These are phyloP conservation scores for Rhododendron ovatum DNA, from an alignment of 148 eudicot genomes.

Conservation along the genomic window DNA sequence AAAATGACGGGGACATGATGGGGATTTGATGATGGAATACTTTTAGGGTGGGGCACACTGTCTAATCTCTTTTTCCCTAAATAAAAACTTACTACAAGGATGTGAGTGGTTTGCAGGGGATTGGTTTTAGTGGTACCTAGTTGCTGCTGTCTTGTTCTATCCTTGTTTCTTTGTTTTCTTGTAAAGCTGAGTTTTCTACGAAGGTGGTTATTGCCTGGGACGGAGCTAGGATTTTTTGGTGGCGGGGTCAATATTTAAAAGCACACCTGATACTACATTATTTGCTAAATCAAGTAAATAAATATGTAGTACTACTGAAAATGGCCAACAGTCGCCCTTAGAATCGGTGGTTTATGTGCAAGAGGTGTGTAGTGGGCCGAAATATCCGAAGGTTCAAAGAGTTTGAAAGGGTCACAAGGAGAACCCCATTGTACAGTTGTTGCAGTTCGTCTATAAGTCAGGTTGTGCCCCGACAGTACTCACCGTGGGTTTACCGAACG, in stretches of 20 bases:
- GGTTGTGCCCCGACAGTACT: too few species aligned
- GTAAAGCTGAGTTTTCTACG: not conserved
- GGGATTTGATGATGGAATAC: not conserved
- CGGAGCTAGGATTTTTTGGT: not conserved
- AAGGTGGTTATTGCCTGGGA: not conserved
- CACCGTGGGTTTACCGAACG: too few species aligned
- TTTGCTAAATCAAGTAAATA: not conserved
- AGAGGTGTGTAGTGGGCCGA: not conserved
- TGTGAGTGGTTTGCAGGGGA: not conserved
- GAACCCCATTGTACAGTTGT: too few species aligned
- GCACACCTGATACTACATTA: not conserved
- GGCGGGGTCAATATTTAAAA: not conserved
- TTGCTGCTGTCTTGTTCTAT: not conserved
- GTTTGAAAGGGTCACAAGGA: too few species aligned
- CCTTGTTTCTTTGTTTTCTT: not conserved
- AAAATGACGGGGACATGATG: not conserved
- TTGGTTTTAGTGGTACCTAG: not conserved
- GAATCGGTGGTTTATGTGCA: not conserved
- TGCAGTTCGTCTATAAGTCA: too few species aligned
- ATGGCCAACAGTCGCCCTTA: not conserved
- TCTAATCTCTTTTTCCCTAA: not conserved
- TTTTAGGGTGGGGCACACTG: not conserved
- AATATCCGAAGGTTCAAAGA: too few species aligned
- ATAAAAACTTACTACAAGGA: not conserved
- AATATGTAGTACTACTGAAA: not conserved